Conservation (phyloP, 768 basidiomycete species). For the Russula brevipes region DNA sequence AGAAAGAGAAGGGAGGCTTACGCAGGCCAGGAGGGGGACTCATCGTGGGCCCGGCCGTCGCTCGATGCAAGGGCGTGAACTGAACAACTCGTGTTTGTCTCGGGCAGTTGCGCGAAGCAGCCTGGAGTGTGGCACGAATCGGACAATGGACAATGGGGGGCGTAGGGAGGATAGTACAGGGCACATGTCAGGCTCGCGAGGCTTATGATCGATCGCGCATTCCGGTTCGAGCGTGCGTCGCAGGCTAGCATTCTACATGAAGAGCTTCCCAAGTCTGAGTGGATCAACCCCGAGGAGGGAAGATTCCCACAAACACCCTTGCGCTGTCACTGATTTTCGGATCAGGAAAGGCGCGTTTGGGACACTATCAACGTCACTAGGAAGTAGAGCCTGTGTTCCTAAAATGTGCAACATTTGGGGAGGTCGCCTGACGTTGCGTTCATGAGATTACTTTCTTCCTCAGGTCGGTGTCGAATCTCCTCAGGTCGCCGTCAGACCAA, state of each 20-base stretch:
- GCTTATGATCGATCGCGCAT: conserved; percentile 88
- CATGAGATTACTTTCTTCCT: background rate
- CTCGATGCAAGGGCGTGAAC: too few relatives aligned
- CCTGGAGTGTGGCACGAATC: too few relatives aligned
- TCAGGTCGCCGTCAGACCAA: background rate
- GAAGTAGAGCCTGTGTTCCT: conserved; percentile 34
- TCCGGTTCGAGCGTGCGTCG: conserved; percentile 78
- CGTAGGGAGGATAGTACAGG: too few relatives aligned
- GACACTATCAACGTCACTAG: conserved; percentile 69
- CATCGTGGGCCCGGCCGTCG: too few relatives aligned
- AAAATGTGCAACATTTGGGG: conserved; percentile 2
- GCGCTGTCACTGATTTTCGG: conserved; percentile 24
- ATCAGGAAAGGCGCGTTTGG: conserved; percentile 72
- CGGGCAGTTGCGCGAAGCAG: too few relatives aligned
- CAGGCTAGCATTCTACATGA: conserved; percentile 77
- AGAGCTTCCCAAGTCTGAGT: conserved; percentile 74
- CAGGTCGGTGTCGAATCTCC: too few relatives aligned
- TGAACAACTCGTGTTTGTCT: too few relatives aligned
- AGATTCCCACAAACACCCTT: conserved; percentile 27
- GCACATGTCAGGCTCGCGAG: too few relatives aligned
- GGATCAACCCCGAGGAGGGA: conserved; percentile 77
- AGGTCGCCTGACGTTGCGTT: background rate
- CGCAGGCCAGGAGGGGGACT: too few relatives aligned
- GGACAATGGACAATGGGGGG: too few relatives aligned
- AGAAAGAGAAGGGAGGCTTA: too few relatives aligned